Conservation (phyloP, 2,329 filamentous ascomycete genomes). For the Alternaria brassicicola region DNA sequence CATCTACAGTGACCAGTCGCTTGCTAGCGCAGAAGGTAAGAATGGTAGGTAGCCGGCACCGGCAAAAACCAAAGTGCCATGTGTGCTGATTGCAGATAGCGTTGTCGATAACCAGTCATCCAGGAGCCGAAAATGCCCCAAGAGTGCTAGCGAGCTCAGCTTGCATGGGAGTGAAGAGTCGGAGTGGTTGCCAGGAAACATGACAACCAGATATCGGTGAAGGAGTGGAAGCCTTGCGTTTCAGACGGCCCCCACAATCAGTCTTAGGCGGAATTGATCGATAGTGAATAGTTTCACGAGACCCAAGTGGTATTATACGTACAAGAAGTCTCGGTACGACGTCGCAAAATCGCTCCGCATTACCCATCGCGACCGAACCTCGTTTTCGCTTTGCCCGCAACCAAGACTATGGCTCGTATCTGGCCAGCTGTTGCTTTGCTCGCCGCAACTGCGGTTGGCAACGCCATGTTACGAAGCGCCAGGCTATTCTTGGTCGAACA, state of each 20-base stretch:
- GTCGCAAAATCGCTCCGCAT: neutral
- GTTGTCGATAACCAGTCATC: neutral
- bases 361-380: neutral
- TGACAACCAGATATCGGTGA: neutral
- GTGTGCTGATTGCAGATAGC: neutral
- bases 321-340: neutral
- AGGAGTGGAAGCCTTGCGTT: neutral
- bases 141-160: neutral
- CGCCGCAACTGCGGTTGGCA: neutral
- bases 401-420: neutral
- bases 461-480: neutral
- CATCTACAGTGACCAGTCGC: neutral
- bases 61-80: neutral
- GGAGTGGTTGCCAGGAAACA: neutral
- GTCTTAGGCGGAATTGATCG: neutral
- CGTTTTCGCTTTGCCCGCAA: neutral
- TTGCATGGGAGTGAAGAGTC: neutral
- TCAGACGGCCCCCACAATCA: neutral
- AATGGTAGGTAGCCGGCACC: neutral
- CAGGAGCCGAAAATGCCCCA: neutral
- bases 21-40: neutral
- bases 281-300: neutral
- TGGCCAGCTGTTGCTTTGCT: neutral
- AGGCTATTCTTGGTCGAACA: neutral
- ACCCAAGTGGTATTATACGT: neutral